Conservation (phyloP, 805 yeast species). For the Candida awuae region DNA sequence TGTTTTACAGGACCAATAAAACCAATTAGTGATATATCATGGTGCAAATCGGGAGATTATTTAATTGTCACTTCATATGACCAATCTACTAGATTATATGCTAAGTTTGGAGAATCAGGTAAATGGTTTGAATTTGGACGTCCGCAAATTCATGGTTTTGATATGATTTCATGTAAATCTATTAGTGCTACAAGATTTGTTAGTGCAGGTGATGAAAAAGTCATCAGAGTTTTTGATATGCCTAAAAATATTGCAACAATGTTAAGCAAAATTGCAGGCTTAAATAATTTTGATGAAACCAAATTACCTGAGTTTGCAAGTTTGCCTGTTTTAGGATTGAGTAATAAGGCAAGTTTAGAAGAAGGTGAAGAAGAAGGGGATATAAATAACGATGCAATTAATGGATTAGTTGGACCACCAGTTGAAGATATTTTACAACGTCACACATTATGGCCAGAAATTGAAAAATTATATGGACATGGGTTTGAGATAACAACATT, state of each 20-base stretch:
- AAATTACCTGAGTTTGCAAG: constrained; percentile 69
- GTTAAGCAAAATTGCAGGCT: constrained; percentile 36
- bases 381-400: constrained; percentile 40
- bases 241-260: constrained; percentile 70
- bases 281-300: constrained; percentile 1
- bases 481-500: constrained; percentile 88
- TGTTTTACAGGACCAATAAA: constrained; percentile 73
- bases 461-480: constrained; percentile 92
- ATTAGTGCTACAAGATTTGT: constrained; percentile 58
- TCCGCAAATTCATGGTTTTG: constrained; percentile 98
- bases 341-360: constrained; percentile 70
- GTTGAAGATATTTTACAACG: constrained; percentile 87
- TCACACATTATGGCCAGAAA: constrained; percentile 89
- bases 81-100: constrained; percentile 83
- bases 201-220: constrained; percentile 95
- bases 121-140: constrained; percentile 88
- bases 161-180: constrained; percentile 74
- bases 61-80: constrained; percentile 76
- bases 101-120: constrained; percentile 44
- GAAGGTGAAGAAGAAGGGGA: constrained; percentile 18
- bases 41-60: constrained; percentile 63
- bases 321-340: constrained; percentile 86
- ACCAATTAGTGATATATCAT: constrained; percentile 68
- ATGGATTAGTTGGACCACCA: constrained; percentile 53
- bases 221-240: constrained; percentile 79